These are phyloP conservation scores for Cadophora luteo-olivacea DNA, from an alignment of 2,329 filamentous ascomycete genomes.

Conservation along the genomic window DNA sequence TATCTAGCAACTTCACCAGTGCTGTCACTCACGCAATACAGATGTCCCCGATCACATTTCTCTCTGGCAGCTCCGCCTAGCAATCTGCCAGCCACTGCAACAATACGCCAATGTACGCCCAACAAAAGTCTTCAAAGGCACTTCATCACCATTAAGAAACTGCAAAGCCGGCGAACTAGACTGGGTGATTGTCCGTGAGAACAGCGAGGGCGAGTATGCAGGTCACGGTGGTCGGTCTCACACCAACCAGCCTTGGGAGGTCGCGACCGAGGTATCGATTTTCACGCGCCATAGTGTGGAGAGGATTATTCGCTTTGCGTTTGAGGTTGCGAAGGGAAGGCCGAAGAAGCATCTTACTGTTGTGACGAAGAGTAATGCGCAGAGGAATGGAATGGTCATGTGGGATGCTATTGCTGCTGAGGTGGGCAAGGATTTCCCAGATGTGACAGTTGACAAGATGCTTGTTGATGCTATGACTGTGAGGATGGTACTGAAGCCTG, in stretches of 20 bases:
- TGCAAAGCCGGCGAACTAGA: conserved; percentile 57
- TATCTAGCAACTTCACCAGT: background rate
- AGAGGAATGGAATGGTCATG: conserved; percentile 71
- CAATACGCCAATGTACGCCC: conserved; percentile 72
- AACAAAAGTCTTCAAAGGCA: conserved; percentile 63
- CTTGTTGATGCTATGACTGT: conserved; percentile 59
- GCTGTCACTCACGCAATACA: background rate
- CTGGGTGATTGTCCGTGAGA: conserved; percentile 72
- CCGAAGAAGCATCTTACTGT: conserved; percentile 65
- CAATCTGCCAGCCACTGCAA: conserved; percentile 68
- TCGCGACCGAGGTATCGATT: conserved; percentile 66
- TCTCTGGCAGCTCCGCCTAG: conserved; percentile 68
- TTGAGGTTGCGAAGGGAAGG: conserved; percentile 58
- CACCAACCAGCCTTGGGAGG: conserved; percentile 61
- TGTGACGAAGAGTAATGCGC: conserved; percentile 71
- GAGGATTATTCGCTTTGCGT: conserved; percentile 67
- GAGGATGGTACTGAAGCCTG: conserved; percentile 64
- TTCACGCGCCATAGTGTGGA: conserved; percentile 67
- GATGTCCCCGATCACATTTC: conserved; percentile 71
- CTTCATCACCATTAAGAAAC: conserved; percentile 59
- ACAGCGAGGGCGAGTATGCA: conserved; percentile 63
- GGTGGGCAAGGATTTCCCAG: conserved; percentile 63
- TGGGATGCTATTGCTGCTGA: conserved; percentile 67
- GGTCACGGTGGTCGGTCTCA: conserved; percentile 62
- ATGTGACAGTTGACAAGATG: conserved; percentile 68